phyloP scores from a whole-genome alignment of 768 basidiomycete species.

The Suillus variegatus region DNA sequence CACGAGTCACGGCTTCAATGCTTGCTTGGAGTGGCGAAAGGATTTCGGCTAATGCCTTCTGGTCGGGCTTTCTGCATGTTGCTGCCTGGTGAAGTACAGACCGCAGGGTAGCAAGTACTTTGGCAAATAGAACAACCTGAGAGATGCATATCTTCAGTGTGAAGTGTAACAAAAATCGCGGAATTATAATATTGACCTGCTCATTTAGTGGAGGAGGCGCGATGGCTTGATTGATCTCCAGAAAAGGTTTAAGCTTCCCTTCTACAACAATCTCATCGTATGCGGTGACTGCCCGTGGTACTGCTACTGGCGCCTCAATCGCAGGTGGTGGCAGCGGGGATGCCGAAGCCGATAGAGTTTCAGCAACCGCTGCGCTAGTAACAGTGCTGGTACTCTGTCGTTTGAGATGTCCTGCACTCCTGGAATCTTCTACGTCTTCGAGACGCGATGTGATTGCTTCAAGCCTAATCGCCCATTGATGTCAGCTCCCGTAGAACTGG shows the following conservation, averaged over 20 bases:
- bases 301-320: constrained; percentile 39
- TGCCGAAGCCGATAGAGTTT: constrained; percentile 29
- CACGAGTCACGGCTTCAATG: constrained; percentile 74
- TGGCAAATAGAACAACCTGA: constrained; percentile 70
- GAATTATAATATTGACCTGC: constrained; percentile 55
- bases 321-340: constrained; percentile 35
- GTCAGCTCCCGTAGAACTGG: constrained; percentile 7
- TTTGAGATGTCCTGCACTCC: constrained; percentile 19
- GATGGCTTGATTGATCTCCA: constrained; percentile 70
- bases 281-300: constrained; percentile 63
- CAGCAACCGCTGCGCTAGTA: constrained; percentile 23
- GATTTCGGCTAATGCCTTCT: constrained; percentile 54
- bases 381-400: constrained; percentile 35
- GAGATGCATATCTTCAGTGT: constrained; percentile 9
- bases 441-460: constrained; percentile 93
- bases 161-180: background rate
- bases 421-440: constrained; percentile 82
- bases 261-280: constrained; percentile 77
- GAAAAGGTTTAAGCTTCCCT: constrained; percentile 71
- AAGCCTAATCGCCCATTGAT: constrained; percentile 48
- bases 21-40: constrained; percentile 69
- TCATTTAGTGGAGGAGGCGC: constrained; percentile 71
- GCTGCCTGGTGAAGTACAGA: constrained; percentile 66
- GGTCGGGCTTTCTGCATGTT: constrained; percentile 78
- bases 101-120: constrained; percentile 68